Evolutionary conservation across 805 yeast species (phyloP).

Genomic region (Cephaloascus albidus): DNA sequence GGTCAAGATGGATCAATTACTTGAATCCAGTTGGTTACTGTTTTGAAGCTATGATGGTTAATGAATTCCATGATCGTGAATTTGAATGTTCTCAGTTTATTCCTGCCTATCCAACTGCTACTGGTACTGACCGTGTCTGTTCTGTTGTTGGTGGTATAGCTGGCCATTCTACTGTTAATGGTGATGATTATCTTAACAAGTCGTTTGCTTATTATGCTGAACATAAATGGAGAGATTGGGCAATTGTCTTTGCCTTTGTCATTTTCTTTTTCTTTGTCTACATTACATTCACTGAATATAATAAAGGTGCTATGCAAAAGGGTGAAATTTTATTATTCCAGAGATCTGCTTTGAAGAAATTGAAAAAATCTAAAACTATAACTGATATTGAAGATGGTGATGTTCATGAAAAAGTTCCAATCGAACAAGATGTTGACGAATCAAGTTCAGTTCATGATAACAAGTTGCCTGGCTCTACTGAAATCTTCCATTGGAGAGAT

Average conservation of each 20-base stretch:
- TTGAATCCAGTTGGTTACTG: constrained; percentile 49
- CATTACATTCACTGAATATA: constrained; percentile 43
- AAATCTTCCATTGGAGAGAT: constrained; percentile 71
- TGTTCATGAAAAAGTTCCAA: constrained; percentile 6
- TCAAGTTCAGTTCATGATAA: constrained; percentile 11
- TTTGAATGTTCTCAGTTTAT: constrained; percentile 38
- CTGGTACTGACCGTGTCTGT: constrained; percentile 8
- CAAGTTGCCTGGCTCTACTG: constrained; percentile 15
- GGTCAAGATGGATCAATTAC: constrained; percentile 61
- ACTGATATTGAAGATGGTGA: constrained; percentile 16
- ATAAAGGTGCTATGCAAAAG: constrained; percentile 55
- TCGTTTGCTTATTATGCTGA: constrained; percentile 33
- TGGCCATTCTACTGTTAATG: constrained; percentile 13
- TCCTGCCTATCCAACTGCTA: constrained; percentile 26
- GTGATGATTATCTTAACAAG: constrained; percentile 18
- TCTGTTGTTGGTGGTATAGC: constrained; percentile 13
- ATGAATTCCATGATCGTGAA: constrained; percentile 40
- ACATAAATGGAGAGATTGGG: constrained; percentile 58
- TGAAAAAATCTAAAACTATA: constrained; percentile 25
- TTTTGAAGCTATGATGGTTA: constrained; percentile 49
- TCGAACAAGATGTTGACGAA: constrained; percentile 8
- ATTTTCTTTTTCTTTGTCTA: constrained; percentile 47
- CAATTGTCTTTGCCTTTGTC: constrained; percentile 49
- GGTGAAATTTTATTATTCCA: constrained; percentile 66
- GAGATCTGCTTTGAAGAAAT: constrained; percentile 32